Base-by-base conservation (phyloP, 176 grass and related monocot genomes). In the Lolium rigidum region DNA sequence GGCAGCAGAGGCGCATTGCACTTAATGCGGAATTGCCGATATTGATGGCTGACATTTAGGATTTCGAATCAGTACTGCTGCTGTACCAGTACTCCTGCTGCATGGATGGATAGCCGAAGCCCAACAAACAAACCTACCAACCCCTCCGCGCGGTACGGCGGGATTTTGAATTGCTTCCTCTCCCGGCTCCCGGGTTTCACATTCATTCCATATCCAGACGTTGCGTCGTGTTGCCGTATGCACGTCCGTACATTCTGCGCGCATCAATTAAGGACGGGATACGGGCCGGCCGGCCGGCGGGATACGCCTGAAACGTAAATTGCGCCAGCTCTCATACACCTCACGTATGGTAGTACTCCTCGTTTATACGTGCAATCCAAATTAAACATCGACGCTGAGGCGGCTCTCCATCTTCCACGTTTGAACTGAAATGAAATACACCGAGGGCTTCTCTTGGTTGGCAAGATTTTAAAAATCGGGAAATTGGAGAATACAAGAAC, bases 21-120 rank as follows among this genome's bases (percentile, higher is more conserved):
- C 17, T 90, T 70, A 90, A 87, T 83, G 80, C 84, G 74, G 74
- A 80, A 80, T 78, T 81, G 39, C 65, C n/a, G 18, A 76, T 16
- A 50, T 62, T 76, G 20, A 84, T 38, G 43, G 82, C 57, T 47
- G 17, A 14, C 25, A 76, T 64, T 75, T 76, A 84, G 82, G 67
- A 51, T 31, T 76, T 76, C 82, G 56, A 51, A 75, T 21, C 18
- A 9, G 82, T 76, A 84, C 70, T 14, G 1, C 70, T 14, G 1
- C 8, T 62, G n/a, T 57, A 76, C 71, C 71, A 15, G 25, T 38
- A 15, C 22, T 75, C 2, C 54, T 56, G 4, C 12, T 51, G 13
- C 51, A 6, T 14, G 15, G 15, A 54, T 54, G 46, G n/a, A 24
- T 10, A 31, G 76, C 77, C 7, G 56, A 78, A 35, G 31, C 31